A percentile compares a stretch with the other conserved stretches of the same genome.
Conservation (phyloP, 352 stramenopile species). For the Blastocystis sp. region DNA sequence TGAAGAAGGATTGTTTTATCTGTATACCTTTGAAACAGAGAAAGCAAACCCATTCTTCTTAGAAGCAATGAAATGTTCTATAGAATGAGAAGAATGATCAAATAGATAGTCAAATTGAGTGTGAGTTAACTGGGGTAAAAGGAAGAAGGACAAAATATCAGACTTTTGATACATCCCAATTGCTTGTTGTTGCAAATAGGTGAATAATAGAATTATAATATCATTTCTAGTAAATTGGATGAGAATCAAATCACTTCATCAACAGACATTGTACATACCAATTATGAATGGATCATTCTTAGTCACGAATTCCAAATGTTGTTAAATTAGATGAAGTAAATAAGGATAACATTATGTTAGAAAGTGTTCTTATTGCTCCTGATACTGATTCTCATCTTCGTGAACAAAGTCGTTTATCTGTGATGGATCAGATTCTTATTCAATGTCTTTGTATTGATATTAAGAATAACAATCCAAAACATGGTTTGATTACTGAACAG, state of each 20-base stretch:
- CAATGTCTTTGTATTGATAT: conserved; percentile 63
- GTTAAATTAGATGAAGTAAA: conserved; percentile 52
- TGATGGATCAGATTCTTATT: conserved; percentile 56
- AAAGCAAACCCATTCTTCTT: conserved; percentile 55
- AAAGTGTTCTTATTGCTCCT: neutral
- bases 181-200: conserved; percentile 21
- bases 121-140: conserved; percentile 42
- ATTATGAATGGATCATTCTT: neutral
- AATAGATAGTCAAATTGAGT: conserved; percentile 23
- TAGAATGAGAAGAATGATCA: neutral
- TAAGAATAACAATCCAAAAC: conserved; percentile 63
- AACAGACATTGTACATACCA: neutral
- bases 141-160: conserved; percentile 46
- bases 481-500: conserved; percentile 64
- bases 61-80: neutral
- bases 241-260: neutral
- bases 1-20: conserved; percentile 34
- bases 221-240: neutral
- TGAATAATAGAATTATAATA: neutral
- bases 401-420: neutral
- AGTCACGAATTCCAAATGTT: neutral
- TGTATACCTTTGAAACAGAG: conserved; percentile 46
- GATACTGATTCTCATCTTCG: conserved; percentile 13
- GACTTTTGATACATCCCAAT: conserved; percentile 25
- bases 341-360: conserved; percentile 44